phyloP scores from a whole-genome alignment of 192 early-diverging fungal genomes.

The Geranomyces michiganensis region DNA sequence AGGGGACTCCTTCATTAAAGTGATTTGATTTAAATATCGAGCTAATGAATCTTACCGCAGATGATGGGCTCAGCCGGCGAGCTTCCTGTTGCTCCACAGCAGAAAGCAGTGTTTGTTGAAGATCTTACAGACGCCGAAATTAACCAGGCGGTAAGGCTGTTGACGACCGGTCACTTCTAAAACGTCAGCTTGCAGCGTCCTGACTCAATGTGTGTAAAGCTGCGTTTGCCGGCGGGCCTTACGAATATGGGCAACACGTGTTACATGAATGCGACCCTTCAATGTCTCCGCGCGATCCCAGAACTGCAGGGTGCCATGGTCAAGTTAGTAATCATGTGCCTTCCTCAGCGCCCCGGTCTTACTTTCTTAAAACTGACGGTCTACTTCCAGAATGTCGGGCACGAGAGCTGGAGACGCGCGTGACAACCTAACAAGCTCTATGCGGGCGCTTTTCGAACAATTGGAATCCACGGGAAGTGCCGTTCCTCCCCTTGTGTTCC shows the following conservation, averaged over 20 bases:
- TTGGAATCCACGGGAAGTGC: slow-evolving; percentile 70
- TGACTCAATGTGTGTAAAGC: slow-evolving; percentile 41
- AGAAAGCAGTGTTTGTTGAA: slow-evolving; percentile 80
- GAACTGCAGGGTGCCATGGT: slow-evolving; percentile 71
- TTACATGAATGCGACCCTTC: slow-evolving; percentile 83
- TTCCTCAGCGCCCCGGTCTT: slow-evolving; percentile 10
- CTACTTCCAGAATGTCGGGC: slow-evolving; percentile 44
- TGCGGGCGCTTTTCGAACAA: slow-evolving; percentile 75
- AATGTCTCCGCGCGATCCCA: slow-evolving; percentile 88
- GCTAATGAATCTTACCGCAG: slow-evolving; percentile 36
- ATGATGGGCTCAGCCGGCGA: slow-evolving; percentile 98
- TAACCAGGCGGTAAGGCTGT: slow-evolving; percentile 71
- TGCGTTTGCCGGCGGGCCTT: slow-evolving; percentile 89
- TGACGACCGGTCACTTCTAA: background rate
- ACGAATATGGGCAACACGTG: slow-evolving; percentile 90
- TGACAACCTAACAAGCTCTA: slow-evolving; percentile 67
- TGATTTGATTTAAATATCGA: background rate
- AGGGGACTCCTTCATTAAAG: background rate
- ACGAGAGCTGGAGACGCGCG: slow-evolving; percentile 54
- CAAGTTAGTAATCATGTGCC: slow-evolving; percentile 50
- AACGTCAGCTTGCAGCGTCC: background rate
- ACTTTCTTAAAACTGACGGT: slow-evolving; percentile 34
- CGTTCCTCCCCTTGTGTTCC: slow-evolving; percentile 77
- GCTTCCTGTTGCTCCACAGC: slow-evolving; percentile 78
- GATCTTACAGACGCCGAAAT: slow-evolving; percentile 90